Evolutionary conservation across 495 filamentous ascomycete genomes (phyloP), one percentile per base, ranked within the genome.

Genomic region (Penicillium cataractarum): DNA sequence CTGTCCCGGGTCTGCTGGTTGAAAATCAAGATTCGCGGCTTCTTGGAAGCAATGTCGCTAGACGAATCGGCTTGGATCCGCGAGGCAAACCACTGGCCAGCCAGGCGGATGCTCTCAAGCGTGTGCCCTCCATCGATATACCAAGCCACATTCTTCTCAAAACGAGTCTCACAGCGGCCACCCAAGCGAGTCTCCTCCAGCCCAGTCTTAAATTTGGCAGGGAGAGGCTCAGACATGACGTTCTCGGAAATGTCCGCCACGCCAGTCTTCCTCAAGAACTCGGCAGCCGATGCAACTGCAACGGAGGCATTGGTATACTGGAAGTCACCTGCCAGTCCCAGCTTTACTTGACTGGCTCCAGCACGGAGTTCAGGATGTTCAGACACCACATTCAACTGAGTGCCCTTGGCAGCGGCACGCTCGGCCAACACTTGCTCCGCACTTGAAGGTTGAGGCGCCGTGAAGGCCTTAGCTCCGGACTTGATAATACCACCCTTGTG

Each of bases 401-500:
- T 83, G 0, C 76, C 75, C 66, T 86, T 89, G 57, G 96, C 91
- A 6, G 71, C 66, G 2, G 94, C 95, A 40, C 96, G 84, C 33
- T 88, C 72, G 31, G 79, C 64, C 13, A 99, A 75, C 7, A 98
- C 92, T 26, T 83, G 73, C 52, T 89, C 74, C 0, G 93, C 95
- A 13, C 70, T 76, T 2, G 82, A 74, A 0, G 81, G 77, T 71
- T 99, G 95, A 17, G 86, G 85, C 12, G 90, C 86, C 1, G 89
- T 91, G 58, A 96, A 95, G 3, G 86, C 90, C 9, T 86, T 83
- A 12, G 80, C 80, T 0, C 84, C 87, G 2, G 71, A 26, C 72
- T 98, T 99, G 79, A 97, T 89, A 55, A 98, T 94, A 13, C 95
- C 95, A 13, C 85, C 91, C 74, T 99, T 98, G 70, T 99, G 94